Conservation (phyloP, 306 rosid genomes). For the Cucumis melo region DNA sequence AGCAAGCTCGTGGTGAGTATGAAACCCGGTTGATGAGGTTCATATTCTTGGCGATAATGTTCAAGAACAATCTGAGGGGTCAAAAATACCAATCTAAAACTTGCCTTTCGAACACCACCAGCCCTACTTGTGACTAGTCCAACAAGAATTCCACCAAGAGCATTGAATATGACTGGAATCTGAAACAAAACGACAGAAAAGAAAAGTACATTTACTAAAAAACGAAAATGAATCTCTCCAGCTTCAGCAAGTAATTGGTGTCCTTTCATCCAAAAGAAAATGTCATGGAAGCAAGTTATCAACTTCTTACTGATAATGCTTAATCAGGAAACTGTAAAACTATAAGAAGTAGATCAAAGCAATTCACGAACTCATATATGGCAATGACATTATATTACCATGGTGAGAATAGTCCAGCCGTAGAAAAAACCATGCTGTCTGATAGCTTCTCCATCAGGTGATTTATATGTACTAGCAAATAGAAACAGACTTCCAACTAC, state of each 20-base stretch:
- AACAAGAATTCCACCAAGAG: slow-evolving; percentile 95
- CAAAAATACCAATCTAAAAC: slow-evolving; percentile 9
- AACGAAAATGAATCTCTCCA: background rate
- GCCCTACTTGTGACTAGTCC: slow-evolving; percentile 82
- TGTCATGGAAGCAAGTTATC: background rate
- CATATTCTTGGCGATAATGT: background rate
- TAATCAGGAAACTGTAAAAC: background rate
- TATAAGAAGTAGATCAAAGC: background rate
- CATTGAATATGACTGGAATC: slow-evolving; percentile 75
- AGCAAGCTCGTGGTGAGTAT: background rate
- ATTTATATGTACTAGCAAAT: slow-evolving; percentile 59
- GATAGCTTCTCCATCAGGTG: slow-evolving; percentile 91
- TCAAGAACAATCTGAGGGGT: background rate
- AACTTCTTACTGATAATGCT: background rate
- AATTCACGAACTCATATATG: background rate
- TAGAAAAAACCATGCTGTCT: slow-evolving; percentile 57
- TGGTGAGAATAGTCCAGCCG: slow-evolving; percentile 76
- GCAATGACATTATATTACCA: slow-evolving; percentile 32
- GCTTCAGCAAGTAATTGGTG: background rate
- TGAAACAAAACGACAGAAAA: slow-evolving; percentile 22
- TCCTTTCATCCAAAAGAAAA: background rate
- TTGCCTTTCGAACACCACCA: slow-evolving; percentile 96
- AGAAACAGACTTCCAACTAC: slow-evolving; percentile 77
- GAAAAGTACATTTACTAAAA: background rate
- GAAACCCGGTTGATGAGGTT: background rate